Conservation (phyloP, 2,329 filamentous ascomycete genomes). For the Polytolypa hystricis region DNA sequence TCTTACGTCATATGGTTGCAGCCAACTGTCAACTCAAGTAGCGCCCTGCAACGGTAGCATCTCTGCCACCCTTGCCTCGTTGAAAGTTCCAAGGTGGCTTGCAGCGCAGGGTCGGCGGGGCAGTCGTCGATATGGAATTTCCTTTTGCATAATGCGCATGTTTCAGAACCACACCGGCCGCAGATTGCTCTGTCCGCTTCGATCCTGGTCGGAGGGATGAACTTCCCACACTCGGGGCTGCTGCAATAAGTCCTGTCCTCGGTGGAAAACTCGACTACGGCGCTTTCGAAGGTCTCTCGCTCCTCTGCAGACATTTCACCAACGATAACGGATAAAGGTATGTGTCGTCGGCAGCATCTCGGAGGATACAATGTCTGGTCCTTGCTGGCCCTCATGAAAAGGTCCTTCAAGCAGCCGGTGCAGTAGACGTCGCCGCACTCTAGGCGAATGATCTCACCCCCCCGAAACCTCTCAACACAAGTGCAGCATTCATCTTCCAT, state of each 20-base stretch:
- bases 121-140: constrained; percentile 15
- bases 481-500: neutral
- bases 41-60: constrained; percentile 60
- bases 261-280: constrained; percentile 16
- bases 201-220: constrained; percentile 14
- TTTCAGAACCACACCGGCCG: constrained; percentile 11
- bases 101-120: constrained; percentile 14
- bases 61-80: constrained; percentile 61
- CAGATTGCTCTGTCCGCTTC: constrained; percentile 14
- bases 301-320: constrained; percentile 2
- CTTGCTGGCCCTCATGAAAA: constrained; percentile 9
- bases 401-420: constrained; percentile 11
- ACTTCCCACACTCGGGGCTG: constrained; percentile 14
- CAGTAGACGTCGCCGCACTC: constrained; percentile 17
- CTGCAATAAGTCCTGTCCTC: constrained; percentile 18
- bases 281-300: constrained; percentile 11
- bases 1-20: constrained; percentile 28
- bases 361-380: constrained; percentile 20
- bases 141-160: constrained; percentile 19
- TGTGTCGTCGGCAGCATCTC: constrained; percentile 17
- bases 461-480: constrained; percentile 1
- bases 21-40: constrained; percentile 22
- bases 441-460: neutral
- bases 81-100: constrained; percentile 46
- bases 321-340: constrained; percentile 12